A percentile compares a stretch with the other conserved stretches of the same genome.
Conservation (phyloP, 176 grass and related monocot species). For the Otatea glauca region DNA sequence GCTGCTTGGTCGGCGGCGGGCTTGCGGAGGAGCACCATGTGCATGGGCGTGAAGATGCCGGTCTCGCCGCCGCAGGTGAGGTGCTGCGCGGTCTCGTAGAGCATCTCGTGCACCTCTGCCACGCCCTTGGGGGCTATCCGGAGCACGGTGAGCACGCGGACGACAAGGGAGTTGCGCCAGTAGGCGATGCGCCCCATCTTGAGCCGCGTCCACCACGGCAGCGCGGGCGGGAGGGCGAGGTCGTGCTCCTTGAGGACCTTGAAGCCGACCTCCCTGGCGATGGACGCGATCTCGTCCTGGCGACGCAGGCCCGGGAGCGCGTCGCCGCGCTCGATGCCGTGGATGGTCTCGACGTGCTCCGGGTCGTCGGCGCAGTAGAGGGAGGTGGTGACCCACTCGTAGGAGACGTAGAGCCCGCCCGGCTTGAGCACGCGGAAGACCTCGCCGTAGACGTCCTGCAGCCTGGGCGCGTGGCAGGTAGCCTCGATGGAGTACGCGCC, state of each 20-base stretch:
- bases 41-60: conserved; percentile 96
- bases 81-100: conserved; percentile 91
- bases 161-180: conserved; percentile 95
- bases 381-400: conserved; percentile 94
- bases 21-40: conserved; percentile 98
- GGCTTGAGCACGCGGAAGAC: conserved; percentile 90
- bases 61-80: conserved; percentile 82
- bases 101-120: conserved; percentile 94
- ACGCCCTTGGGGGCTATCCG: conserved; percentile 93
- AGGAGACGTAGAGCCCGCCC: conserved; percentile 76
- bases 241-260: conserved; percentile 86
- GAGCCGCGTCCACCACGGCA: conserved; percentile 93
- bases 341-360: conserved; percentile 80
- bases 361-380: conserved; percentile 74
- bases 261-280: conserved; percentile 69
- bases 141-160: conserved; percentile 83
- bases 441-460: conserved; percentile 95
- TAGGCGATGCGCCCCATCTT: conserved; percentile 95
- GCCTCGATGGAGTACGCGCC: conserved; percentile 98
- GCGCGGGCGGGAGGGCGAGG: conserved; percentile 73
- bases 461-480: conserved; percentile 92
- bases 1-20: conserved; percentile 33
- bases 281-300: conserved; percentile 72
- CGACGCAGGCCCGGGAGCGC: conserved; percentile 80
- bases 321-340: conserved; percentile 89